Base-by-base conservation (phyloP, 208 protist genomes). In the Herpetomonas samuelpessoai region DNA sequence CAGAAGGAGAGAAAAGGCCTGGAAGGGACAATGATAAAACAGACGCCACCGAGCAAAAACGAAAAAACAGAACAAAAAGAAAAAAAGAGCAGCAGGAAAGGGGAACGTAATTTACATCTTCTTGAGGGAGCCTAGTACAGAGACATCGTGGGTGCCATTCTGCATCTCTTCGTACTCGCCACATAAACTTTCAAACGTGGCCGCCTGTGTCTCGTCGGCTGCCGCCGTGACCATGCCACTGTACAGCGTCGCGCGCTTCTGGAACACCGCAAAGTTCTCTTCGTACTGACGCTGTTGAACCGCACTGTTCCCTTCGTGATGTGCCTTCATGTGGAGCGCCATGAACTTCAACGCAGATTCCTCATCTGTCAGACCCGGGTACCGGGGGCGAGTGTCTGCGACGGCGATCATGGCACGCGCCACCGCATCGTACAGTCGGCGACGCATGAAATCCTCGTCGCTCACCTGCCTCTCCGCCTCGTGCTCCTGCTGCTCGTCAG, bases 341-440 rank as follows among this genome's bases (percentile, higher is more conserved):
- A 97, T 76, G 65, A 78, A 96, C 69, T 93, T 92, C 19, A 95
- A 69, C 16, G 88, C 92, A 14, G 89, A 96, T 67, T 95, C 83
- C 70, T 95, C 83, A 12, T 76, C 35, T 10, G 88, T 77, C 24
- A 92, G 80, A 3, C 88, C 88, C 0, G 88, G 86, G 74, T 93
- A 97, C 50, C 74, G 76, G 26, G 92, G 92, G 30, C 89, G 79
- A 44, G 69, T 65, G 28, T 70, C 60, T 1, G 65, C 77, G 10
- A 90, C 89, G 1, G 78, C 92, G 19, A 96, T 64, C 68, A 96
- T 74, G 1, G 92, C 92, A 39, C 73, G 59, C 18, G 88, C 87
- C 9, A 95, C 67, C 26, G 83, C 65, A 50, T 97, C 92, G 76
- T 96, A 96, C 18, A 97, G 65, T 62, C 76, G 58, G 19, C 88